Conservation (phyloP, 176 grass and related monocot species). For the Zoysia pacifica region DNA sequence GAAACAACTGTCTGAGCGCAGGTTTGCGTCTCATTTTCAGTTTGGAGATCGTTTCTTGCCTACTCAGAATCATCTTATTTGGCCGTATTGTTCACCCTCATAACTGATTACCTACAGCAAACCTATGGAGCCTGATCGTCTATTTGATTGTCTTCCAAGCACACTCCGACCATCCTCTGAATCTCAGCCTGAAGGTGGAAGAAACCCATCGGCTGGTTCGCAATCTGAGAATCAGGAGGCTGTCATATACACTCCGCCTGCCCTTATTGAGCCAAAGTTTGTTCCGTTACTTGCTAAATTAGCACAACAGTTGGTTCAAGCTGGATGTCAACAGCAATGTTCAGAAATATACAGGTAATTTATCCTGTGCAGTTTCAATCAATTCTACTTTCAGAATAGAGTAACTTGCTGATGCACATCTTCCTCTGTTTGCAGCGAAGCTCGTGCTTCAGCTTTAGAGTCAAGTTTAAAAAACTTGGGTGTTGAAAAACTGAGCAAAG, state of each 20-base stretch:
- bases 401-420: slow-evolving; percentile 33
- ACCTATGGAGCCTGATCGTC: slow-evolving; percentile 85
- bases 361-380: too few species aligned
- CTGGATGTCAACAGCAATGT: slow-evolving; percentile 77
- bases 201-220: slow-evolving; percentile 38
- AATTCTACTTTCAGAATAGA: not conserved
- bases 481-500: slow-evolving; percentile 97
- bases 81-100: not conserved
- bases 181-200: slow-evolving; percentile 62
- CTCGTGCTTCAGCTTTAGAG: slow-evolving; percentile 81
- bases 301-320: slow-evolving; percentile 87
- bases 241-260: slow-evolving; percentile 73
- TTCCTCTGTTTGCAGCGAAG: slow-evolving; percentile 56
- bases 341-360: slow-evolving; percentile 85
- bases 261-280: slow-evolving; percentile 80
- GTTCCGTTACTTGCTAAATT: slow-evolving; percentile 88
- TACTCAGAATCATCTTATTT: not conserved
- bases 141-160: slow-evolving; percentile 91
- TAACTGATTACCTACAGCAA: slow-evolving; percentile 57
- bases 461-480: slow-evolving; percentile 86
- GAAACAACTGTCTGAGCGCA: slow-evolving; percentile 63
- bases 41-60: slow-evolving; percentile 24
- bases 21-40: slow-evolving; percentile 44
- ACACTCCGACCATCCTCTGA: slow-evolving; percentile 73
- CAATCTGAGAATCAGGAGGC: slow-evolving; percentile 61